Evolutionary conservation across 176 grass and related monocot species (phyloP), one percentile per base, ranked within the genome.

Genomic region (Eremochloa ophiuroides): DNA sequence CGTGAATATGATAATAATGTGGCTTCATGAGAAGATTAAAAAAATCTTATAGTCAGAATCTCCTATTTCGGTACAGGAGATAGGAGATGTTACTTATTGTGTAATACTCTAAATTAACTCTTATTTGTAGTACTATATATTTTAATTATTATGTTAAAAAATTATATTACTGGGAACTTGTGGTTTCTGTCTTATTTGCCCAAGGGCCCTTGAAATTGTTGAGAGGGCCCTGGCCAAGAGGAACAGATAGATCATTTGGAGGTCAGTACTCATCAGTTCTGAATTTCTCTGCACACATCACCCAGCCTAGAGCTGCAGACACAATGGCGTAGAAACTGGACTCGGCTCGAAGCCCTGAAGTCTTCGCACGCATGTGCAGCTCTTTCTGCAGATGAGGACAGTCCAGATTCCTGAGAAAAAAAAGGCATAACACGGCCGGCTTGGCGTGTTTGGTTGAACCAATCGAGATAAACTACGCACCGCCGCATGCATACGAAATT

Each of bases 351-450:
- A 56, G 62, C 8, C 17, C 65, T 3, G 7, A 23, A 83, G 44
- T 74, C 61, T 56, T 42, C 20, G 46, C 81, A 35, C 67, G 39
- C 81, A 89, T 85, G 82, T 89, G 82, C 71, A 3, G n/a, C 16
- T 76, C 70, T 22, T 33, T 42, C 50, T 70, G 76, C 71, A 34
- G 61, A 69, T 3, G 76, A 22, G 3, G 34, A 42, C 62, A 37
- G 34, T 63, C 5, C 37, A 70, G 76, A 80, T 85, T 11, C 80
- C 66, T 64, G 82, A 80, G 23, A 61, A 65, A 43, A 79, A 18
- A 41, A 66, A 38, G 48, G 26, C 78, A 20, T 23, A 25, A n/a
- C 29, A 61, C 39, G 50, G 78, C 42, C 39, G 30, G 85, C 44
- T 8, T 63, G 31, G 46, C 70, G 69, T 80, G 87, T 69, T 75